These are phyloP conservation scores for Calonectria multiphialidica DNA, from an alignment of 2,329 filamentous ascomycete genomes.

Conservation along the genomic window DNA sequence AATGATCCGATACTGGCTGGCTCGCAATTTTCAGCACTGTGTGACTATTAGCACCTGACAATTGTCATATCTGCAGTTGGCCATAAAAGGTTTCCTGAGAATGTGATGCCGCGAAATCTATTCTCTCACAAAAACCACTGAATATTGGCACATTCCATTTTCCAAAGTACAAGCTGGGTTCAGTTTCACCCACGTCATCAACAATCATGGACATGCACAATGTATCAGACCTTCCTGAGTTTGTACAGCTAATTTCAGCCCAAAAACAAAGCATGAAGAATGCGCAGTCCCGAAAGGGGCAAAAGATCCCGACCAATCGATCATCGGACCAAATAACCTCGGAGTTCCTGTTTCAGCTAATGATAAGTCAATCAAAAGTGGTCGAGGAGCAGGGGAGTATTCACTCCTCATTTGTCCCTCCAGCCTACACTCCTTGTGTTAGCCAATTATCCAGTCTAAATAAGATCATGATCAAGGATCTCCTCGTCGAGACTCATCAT, in stretches of 20 bases:
- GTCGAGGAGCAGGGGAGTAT: too few species aligned
- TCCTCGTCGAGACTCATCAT: slow-evolving; percentile 33
- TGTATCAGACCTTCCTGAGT: neutral
- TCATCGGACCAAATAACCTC: neutral
- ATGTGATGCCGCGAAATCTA: neutral
- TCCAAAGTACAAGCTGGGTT: too few species aligned
- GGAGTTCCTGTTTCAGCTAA: neutral
- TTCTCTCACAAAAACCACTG: neutral
- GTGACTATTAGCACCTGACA: neutral
- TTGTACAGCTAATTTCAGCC: neutral
- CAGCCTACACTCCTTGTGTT: slow-evolving; percentile 21
- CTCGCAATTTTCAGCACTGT: neutral
- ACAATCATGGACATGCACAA: neutral
- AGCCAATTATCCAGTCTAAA: neutral
- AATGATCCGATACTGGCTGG: neutral
- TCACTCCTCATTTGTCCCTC: neutral
- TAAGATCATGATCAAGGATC: slow-evolving; percentile 1
- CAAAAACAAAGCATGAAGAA: neutral
- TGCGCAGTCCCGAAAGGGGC: neutral
- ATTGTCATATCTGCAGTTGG: too few species aligned
- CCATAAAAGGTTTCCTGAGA: neutral
- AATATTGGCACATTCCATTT: too few species aligned
- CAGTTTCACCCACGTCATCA: neutral
- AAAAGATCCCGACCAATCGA: neutral
- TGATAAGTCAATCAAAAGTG: neutral